Evolutionary conservation across 2,329 filamentous ascomycete genomes (phyloP).

Genomic region (Davidsoniella australis): DNA sequence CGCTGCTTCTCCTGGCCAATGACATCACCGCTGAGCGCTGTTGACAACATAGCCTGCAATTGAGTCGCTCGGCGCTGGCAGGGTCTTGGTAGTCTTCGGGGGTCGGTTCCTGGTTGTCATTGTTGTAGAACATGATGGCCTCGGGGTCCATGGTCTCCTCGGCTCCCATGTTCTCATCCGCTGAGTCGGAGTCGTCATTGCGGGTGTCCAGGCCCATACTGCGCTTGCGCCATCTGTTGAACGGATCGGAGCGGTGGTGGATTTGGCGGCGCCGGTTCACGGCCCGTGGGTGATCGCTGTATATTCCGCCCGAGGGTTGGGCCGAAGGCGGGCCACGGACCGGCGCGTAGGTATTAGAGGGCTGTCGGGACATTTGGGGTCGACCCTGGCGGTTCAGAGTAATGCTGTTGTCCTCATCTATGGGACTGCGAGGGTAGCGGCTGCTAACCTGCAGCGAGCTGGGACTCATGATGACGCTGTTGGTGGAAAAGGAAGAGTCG

Average conservation of each 20-base stretch:
- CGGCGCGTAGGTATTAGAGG: conserved; percentile 68
- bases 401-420: neutral
- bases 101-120: conserved; percentile 75
- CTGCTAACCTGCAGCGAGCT: neutral
- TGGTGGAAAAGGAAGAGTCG: neutral
- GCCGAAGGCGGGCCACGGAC: conserved; percentile 6
- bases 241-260: neutral
- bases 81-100: conserved; percentile 80
- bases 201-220: conserved; percentile 60
- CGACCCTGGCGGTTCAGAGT: neutral
- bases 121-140: conserved; percentile 80
- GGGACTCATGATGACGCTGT: neutral
- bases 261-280: neutral
- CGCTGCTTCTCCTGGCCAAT: conserved; percentile 97
- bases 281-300: conserved; percentile 1
- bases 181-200: conserved; percentile 63
- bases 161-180: conserved; percentile 77
- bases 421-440: neutral
- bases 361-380: conserved; percentile 17
- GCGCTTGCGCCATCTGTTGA: conserved; percentile 27
- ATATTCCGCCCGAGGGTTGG: neutral
- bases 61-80: conserved; percentile 71
- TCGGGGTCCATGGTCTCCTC: conserved; percentile 91
- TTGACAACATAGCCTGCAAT: conserved; percentile 97
- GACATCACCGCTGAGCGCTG: conserved; percentile 88